phyloP scores from a whole-genome alignment of 257 asterid genomes.

The Eustoma russellianum region DNA sequence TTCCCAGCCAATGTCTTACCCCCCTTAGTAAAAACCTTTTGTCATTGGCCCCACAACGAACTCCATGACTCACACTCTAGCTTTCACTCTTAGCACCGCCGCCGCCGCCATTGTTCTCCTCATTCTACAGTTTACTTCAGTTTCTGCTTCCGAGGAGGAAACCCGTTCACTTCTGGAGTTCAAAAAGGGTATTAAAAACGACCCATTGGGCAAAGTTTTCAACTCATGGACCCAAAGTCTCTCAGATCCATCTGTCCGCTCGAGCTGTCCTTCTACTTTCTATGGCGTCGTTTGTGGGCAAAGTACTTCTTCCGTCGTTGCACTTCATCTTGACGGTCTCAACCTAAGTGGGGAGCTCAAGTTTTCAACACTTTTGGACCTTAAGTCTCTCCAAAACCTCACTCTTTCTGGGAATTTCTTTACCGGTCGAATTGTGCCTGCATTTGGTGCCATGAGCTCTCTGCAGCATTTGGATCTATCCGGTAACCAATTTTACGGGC shows the following conservation, averaged over 20 bases:
- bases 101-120: conserved; percentile 12
- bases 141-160: conserved; percentile 38
- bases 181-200: conserved; percentile 62
- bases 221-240: conserved; percentile 38
- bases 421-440: conserved; percentile 76
- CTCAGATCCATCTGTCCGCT: conserved; percentile 26
- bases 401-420: conserved; percentile 64
- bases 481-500: conserved; percentile 59
- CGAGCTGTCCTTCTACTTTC: conserved; percentile 49
- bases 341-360: conserved; percentile 61
- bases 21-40: conserved; percentile 8
- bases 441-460: conserved; percentile 49
- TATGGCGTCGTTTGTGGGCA: conserved; percentile 60
- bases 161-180: conserved; percentile 74
- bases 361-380: conserved; percentile 49
- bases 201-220: conserved; percentile 47
- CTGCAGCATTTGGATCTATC: conserved; percentile 77
- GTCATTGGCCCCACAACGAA: conserved; percentile 26
- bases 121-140: conserved; percentile 17
- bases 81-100: conserved; percentile 5
- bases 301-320: conserved; percentile 22
- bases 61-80: conserved; percentile 26
- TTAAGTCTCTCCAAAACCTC: conserved; percentile 45
- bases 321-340: conserved; percentile 54
- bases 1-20: conserved; percentile 43